Base-by-base conservation (phyloP, 768 basidiomycete genomes). In the Fomitopsis pulvina region DNA sequence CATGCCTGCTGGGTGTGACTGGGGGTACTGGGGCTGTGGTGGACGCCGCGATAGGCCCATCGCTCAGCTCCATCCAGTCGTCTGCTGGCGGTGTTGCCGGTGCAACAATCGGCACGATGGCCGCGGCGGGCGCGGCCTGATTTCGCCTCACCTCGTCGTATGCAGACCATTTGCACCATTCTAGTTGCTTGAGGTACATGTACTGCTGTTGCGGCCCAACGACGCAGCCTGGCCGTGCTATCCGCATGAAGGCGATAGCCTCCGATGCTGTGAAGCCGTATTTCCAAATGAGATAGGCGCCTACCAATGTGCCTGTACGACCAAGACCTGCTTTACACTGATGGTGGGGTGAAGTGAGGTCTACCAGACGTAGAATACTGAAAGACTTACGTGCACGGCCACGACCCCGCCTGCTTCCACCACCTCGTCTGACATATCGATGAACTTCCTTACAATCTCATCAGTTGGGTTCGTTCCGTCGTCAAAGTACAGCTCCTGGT, bases 281-380 rank as follows among this genome's bases (percentile, higher is more conserved):
- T 68, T 97, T 97, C 89, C 96, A 99, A 53, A 96, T 90, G 48
- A 99, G 78, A 73, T 97, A 98, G 8, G 95, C 96, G 29, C 96
- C 96, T 53, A 99, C 95, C 52, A 99, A 75, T 3, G 93, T 95
- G 3, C 96, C 96, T 5, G 96, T 98, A 48, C 96, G 78, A 21
- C 96, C 96, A 10, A 99, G 76, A 37, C 96, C 96, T 43, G 96
- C 96, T 74, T 95, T 95, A 66, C 92, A 96, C 87, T 95, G 65
- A 14, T 49, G 52, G 48, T 27, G 34, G 38, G 34, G 56, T 52
- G 47, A 22, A 51, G 49, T 48, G 22, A 56, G 52, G 46, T 47
- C 18, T 46, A 41, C 21, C 48, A 50, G 10, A 39, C 8, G n/a
- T 47, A 41, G 53, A 45, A 40, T 14, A 30, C 20, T n/a, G 10